These are phyloP conservation scores for Colletotrichum sp. DNA, from an alignment of 2,329 filamentous ascomycete species.

Conservation along the genomic window DNA sequence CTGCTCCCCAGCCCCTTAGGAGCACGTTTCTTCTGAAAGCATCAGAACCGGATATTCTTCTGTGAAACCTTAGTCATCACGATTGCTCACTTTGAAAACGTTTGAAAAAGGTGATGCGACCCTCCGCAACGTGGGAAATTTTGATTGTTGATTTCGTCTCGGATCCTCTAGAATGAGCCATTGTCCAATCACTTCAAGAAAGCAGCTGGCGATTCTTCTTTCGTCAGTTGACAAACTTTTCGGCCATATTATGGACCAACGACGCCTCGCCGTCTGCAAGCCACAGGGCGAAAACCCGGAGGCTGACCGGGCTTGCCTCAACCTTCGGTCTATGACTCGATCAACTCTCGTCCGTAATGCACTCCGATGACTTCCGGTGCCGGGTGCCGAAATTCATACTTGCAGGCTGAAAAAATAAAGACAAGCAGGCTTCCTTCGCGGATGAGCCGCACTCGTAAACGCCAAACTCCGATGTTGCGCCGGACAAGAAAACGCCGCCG, in stretches of 20 bases:
- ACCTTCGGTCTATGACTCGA: background rate
- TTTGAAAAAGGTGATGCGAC: background rate
- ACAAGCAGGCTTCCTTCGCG: background rate
- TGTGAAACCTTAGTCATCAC: conserved; percentile 12
- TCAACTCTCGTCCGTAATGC: background rate
- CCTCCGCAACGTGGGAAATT: background rate
- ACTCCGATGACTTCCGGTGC: background rate
- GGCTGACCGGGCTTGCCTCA: background rate
- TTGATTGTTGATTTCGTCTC: background rate
- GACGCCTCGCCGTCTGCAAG: background rate
- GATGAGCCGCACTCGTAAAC: background rate
- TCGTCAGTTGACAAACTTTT: background rate
- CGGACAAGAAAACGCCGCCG: background rate
- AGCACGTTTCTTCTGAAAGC: conserved; percentile 10
- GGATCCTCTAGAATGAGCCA: background rate
- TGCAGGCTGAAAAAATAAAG: background rate
- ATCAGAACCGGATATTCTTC: background rate
- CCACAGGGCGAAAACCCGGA: background rate
- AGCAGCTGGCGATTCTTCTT: background rate
- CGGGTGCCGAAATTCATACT: background rate
- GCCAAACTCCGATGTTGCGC: background rate
- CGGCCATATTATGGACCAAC: background rate
- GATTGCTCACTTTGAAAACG: background rate
- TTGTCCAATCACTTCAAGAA: background rate
- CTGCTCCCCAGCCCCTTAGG: background rate